phyloP scores from a whole-genome alignment of 176 grass and related monocot genomes.

The Neostapfia colusana region DNA sequence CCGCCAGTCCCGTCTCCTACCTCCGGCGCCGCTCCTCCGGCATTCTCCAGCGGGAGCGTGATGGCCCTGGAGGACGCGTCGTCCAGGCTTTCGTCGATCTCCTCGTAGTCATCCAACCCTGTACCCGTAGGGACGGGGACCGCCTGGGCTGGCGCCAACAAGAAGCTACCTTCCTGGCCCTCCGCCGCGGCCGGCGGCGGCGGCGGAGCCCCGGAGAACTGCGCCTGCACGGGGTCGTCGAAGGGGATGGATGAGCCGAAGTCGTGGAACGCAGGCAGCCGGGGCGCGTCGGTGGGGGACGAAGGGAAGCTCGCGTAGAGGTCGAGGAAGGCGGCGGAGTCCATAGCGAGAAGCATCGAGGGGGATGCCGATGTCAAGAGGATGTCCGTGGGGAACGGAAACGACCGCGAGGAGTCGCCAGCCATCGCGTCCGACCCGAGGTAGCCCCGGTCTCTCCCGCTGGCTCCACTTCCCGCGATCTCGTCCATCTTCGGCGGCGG shows the following conservation, averaged over 20 bases:
- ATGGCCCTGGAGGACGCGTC: slow-evolving; percentile 53
- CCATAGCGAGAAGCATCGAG: slow-evolving; percentile 51
- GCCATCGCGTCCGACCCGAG: slow-evolving; percentile 39
- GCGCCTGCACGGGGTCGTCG: slow-evolving; percentile 47
- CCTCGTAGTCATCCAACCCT: slow-evolving; percentile 37
- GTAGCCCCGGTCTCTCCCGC: slow-evolving; percentile 49
- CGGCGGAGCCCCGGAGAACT: slow-evolving; percentile 25
- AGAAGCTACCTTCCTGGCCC: slow-evolving; percentile 30
- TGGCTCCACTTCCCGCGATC: slow-evolving; percentile 26
- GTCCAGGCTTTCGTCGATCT: slow-evolving; percentile 51
- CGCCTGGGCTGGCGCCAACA: slow-evolving; percentile 8
- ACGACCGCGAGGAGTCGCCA: slow-evolving; percentile 31
- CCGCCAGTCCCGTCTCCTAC: slow-evolving; percentile 23
- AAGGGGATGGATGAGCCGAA: slow-evolving; percentile 44
- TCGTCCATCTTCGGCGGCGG: slow-evolving; percentile 40
- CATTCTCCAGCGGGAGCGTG: slow-evolving; percentile 52
- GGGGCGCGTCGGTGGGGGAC: slow-evolving; percentile 36
- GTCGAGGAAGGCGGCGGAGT: slow-evolving; percentile 48
- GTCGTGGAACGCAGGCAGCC: slow-evolving; percentile 43
- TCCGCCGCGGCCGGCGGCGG: neutral
- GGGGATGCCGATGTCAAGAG: slow-evolving; percentile 25
- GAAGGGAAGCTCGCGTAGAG: slow-evolving; percentile 41
- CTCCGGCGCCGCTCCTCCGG: neutral
- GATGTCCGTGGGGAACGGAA: slow-evolving; percentile 35
- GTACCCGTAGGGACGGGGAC: neutral